phyloP scores from a whole-genome alignment of 139 green algal species.

The Chlamydomonas applanata region DNA sequence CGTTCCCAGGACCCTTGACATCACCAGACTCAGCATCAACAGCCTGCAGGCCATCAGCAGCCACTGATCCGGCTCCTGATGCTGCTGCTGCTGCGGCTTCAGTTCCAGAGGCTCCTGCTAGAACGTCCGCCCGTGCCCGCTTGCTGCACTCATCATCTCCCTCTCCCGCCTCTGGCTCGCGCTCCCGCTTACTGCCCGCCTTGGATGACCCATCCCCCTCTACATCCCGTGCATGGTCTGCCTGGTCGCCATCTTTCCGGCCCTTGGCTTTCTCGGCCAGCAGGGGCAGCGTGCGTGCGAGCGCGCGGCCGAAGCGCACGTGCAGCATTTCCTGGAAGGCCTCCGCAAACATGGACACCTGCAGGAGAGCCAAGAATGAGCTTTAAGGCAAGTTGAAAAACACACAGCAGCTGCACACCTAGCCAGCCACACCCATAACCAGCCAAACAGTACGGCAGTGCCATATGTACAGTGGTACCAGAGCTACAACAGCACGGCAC shows the following conservation, averaged over 20 bases:
- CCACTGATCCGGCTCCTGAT: background rate
- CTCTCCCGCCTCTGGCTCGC: background rate
- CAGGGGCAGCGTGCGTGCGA: conserved; percentile 44
- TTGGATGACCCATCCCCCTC: background rate
- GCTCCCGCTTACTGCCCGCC: background rate
- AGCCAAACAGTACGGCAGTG: too few species aligned
- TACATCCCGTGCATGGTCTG: conserved; percentile 8
- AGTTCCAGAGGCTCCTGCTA: background rate
- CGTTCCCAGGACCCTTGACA: too few species aligned
- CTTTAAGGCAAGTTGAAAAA: background rate
- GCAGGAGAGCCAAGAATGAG: background rate
- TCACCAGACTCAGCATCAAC: too few species aligned
- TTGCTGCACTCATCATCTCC: background rate
- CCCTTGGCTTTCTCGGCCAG: conserved; percentile 1
- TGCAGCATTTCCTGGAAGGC: conserved; percentile 61
- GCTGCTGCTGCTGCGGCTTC: background rate
- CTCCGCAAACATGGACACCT: conserved; percentile 55
- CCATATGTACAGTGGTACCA: too few species aligned
- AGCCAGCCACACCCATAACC: too few species aligned
- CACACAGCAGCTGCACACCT: too few species aligned
- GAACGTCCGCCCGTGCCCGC: background rate
- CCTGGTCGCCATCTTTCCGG: background rate
- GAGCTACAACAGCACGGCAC: too few species aligned
- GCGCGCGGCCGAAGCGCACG: conserved; percentile 49
- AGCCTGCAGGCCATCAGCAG: background rate